These are phyloP conservation scores for Pisolithus albus DNA, from an alignment of 768 basidiomycete genomes.

Conservation along the genomic window DNA sequence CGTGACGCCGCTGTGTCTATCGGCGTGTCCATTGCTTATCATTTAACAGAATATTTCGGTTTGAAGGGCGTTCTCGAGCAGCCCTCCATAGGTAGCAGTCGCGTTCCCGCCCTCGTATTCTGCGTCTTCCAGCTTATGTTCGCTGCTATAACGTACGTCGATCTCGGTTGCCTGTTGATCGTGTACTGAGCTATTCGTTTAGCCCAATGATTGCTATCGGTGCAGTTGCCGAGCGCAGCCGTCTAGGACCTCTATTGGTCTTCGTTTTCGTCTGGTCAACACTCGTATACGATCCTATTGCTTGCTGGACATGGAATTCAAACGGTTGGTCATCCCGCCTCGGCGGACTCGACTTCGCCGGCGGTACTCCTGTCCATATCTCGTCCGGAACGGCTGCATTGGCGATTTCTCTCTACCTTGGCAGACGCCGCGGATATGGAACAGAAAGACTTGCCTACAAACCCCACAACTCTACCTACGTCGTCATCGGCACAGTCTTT, in stretches of 20 bases:
- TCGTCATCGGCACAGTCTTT: slow-evolving; percentile 87
- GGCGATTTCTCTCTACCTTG: slow-evolving; percentile 86
- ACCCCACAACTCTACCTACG: slow-evolving; percentile 90
- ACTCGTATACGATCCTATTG: slow-evolving; percentile 88
- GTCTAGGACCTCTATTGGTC: slow-evolving; percentile 78
- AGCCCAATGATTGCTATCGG: slow-evolving; percentile 87
- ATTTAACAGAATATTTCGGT: slow-evolving; percentile 64
- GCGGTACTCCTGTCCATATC: slow-evolving; percentile 96
- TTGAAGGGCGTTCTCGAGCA: slow-evolving; percentile 70
- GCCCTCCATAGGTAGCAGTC: slow-evolving; percentile 64
- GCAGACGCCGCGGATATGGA: slow-evolving; percentile 86
- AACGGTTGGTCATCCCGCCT: slow-evolving; percentile 69
- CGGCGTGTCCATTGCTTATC: background rate
- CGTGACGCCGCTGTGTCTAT: slow-evolving; percentile 18
- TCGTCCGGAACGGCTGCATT: slow-evolving; percentile 88
- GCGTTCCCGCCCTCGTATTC: slow-evolving; percentile 70
- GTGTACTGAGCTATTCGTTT: slow-evolving; percentile 10
- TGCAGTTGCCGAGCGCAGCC: slow-evolving; percentile 84
- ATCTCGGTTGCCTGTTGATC: background rate
- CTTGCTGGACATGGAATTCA: slow-evolving; percentile 93
- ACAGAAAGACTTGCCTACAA: slow-evolving; percentile 88
- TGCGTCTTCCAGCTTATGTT: slow-evolving; percentile 89
- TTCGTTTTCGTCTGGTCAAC: slow-evolving; percentile 91
- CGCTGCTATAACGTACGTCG: slow-evolving; percentile 72
- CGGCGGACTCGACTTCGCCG: slow-evolving; percentile 89